Evolutionary conservation across 805 yeast species (phyloP), one percentile per base, ranked within the genome.

Genomic region (Alloascoidea africana): DNA sequence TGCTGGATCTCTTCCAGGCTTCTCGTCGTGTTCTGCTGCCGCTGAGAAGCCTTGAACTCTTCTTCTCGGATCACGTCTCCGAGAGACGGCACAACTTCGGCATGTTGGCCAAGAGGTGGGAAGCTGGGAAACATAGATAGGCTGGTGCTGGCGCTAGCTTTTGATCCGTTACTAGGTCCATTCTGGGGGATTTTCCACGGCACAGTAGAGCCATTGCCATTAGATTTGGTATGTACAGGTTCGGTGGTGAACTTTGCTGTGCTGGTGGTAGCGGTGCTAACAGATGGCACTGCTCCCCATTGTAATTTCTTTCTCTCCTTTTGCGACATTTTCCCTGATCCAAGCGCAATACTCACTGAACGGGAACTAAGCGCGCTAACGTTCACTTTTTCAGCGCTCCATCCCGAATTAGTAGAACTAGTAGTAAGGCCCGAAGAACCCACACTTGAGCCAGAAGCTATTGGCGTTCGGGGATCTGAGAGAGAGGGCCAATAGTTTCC

Each of bases 1-100:
- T 76, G 77, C 50, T 76, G 78, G 35, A 80, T 68, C 41, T 86
- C 94, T 35, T 70, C 75, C 33, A 82, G 54, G 1, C 82, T 63
- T 39, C 63, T 63, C 8, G 54, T 44, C 18, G 55, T 54, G 1
- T 43, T 42, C 36, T 59, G 57, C 40, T 48, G 50, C 18, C 46
- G 47, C 36, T 54, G 55, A 43, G 59, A 60, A 2, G 56, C 46
- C 42, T 52, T 58, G 27, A 63, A 53, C 15, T 70, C 61, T 38
- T 70, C 74, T 37, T 66, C 65, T 18, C 61, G 56, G 56, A 64
- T 65, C 8, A 66, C 56, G n/a, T 65, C 69, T 8, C 63, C 52
- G 27, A 65, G 46, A 1, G 68, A 58, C 1, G 63, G 64, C 1
- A 35, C 11, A 19, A 1, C 2, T 2, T 32, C 18, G 38, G 38